Evolutionary conservation across 441 rosid species (phyloP), one percentile per base, ranked within the genome.

Genomic region (Pelargonium myrrhifolium): DNA sequence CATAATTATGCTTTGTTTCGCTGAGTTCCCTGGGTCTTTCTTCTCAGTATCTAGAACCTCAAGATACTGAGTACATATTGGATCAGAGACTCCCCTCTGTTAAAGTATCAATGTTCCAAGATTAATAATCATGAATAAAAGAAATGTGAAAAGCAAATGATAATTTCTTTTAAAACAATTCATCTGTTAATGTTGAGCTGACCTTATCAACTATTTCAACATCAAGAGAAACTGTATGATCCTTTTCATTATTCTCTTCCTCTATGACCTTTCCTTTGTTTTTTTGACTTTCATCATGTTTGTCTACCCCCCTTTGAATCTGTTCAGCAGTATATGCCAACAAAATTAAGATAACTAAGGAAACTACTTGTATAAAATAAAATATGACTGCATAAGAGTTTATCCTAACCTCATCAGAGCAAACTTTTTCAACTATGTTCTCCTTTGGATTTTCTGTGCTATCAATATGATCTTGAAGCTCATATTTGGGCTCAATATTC

Each of bases 341-440:
- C 66, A 58, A 64, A 55, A 59, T 51, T 20, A 14, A 61, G 11
- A 59, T 31, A 43, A 51, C 42, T 40, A n/a, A 53, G 47, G 66
- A 15, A 67, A 62, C 18, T 65, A 68, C 42, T 68, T n/a, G 18
- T 53, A 3, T 2, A 35, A 61, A 63, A 59, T 62, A 21, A 15
- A 31, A 56, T 28, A 49, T 67, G 18, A 56, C 11, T 22, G 7
- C 56, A 7, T 7, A 21, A 14, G 26, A 47, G 47, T 6, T 22
- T 59, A 24, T 66, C 17, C 75, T 76, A 71, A 85, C 91, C 89
- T 84, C 83, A 67, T 82, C 67, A 55, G 81, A 67, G 42, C 66
- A 70, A 60, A 72, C 76, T 68, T 63, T 69, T 2, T 59, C 68
- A 74, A 79, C 71, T 58, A 21, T 64, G 15, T 64, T 70, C 77